These are phyloP conservation scores for Periconia digitata DNA, from an alignment of 2,329 filamentous ascomycete genomes.

Conservation along the genomic window DNA sequence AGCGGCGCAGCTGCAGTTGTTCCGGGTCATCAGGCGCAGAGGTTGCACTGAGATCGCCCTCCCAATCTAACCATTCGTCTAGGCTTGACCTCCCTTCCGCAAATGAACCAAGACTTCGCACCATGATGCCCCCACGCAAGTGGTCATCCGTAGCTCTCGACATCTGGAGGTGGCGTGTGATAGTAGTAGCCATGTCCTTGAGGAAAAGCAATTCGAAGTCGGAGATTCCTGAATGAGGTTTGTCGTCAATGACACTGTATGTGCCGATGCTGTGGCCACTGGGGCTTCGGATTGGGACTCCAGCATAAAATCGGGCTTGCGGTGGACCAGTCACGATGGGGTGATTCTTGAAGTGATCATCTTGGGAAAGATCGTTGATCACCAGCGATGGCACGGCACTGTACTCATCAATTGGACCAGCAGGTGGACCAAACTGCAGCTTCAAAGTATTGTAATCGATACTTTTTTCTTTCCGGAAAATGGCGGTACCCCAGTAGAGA, in stretches of 20 bases:
- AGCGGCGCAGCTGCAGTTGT: slow-evolving; percentile 13
- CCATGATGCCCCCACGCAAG: slow-evolving; percentile 57
- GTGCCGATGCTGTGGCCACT: slow-evolving; percentile 61
- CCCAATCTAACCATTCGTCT: slow-evolving; percentile 40
- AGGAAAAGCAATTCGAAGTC: slow-evolving; percentile 56
- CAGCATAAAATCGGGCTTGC: slow-evolving; percentile 54
- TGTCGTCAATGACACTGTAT: slow-evolving; percentile 61
- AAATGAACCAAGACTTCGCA: slow-evolving; percentile 45
- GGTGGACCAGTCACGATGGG: slow-evolving; percentile 36
- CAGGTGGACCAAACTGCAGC: slow-evolving; percentile 18
- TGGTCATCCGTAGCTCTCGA: slow-evolving; percentile 55
- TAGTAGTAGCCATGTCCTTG: slow-evolving; percentile 56
- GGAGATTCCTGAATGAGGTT: slow-evolving; percentile 55
- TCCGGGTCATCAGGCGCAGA: neutral
- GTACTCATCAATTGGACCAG: slow-evolving; percentile 17
- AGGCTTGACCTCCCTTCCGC: slow-evolving; percentile 39
- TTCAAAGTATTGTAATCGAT: slow-evolving; percentile 40
- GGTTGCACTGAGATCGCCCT: slow-evolving; percentile 18
- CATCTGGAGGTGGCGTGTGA: slow-evolving; percentile 64
- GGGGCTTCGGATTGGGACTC: slow-evolving; percentile 62
- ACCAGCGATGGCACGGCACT: slow-evolving; percentile 29
- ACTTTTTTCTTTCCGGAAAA: slow-evolving; percentile 36
- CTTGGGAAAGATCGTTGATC: slow-evolving; percentile 34
- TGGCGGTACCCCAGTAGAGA: slow-evolving; percentile 37
- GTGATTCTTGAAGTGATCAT: slow-evolving; percentile 43